Conservation (phyloP, 1,284 basidiomycete species). For the Hypsizygus ulmarius region DNA sequence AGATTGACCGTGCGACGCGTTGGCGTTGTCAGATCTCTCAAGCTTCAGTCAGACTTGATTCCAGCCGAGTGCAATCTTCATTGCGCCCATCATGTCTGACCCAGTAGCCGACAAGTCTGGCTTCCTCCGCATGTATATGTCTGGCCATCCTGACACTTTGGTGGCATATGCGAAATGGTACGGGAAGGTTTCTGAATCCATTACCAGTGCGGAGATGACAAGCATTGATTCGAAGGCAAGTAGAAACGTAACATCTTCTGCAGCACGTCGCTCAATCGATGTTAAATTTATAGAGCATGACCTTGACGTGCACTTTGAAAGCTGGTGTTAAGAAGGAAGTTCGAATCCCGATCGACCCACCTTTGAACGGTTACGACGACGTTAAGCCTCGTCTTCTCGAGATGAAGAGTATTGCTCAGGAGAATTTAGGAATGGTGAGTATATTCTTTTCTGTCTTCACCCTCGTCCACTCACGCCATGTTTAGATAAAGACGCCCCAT, state of each 20-base stretch:
- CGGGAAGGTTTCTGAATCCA: slow-evolving; percentile 57
- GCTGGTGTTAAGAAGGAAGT: slow-evolving; percentile 47
- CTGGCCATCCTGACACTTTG: slow-evolving; percentile 73
- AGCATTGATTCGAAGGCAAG: slow-evolving; percentile 61
- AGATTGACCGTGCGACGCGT: no score
- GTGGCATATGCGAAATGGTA: slow-evolving; percentile 76
- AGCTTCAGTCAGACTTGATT: no score
- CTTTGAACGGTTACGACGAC: slow-evolving; percentile 68
- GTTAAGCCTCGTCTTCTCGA: slow-evolving; percentile 71
- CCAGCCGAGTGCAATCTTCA: background rate
- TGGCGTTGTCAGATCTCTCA: no score
- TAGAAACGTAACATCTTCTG: background rate
- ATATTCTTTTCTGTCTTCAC: background rate
- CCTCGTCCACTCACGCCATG: background rate
- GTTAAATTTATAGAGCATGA: slow-evolving; percentile 56
- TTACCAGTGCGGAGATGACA: slow-evolving; percentile 61
- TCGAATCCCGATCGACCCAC: slow-evolving; percentile 62
- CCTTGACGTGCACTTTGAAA: slow-evolving; percentile 57
- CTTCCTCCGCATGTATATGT: slow-evolving; percentile 83
- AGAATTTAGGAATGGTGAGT: slow-evolving; percentile 52
- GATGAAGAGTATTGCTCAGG: slow-evolving; percentile 25
- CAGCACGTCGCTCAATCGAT: background rate
- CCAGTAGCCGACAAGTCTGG: slow-evolving; percentile 71
- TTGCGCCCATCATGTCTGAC: slow-evolving; percentile 41
- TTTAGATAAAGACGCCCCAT: slow-evolving; percentile 59